Base-by-base conservation (phyloP, 495 filamentous ascomycete species). In the Lophium mytilinum region DNA sequence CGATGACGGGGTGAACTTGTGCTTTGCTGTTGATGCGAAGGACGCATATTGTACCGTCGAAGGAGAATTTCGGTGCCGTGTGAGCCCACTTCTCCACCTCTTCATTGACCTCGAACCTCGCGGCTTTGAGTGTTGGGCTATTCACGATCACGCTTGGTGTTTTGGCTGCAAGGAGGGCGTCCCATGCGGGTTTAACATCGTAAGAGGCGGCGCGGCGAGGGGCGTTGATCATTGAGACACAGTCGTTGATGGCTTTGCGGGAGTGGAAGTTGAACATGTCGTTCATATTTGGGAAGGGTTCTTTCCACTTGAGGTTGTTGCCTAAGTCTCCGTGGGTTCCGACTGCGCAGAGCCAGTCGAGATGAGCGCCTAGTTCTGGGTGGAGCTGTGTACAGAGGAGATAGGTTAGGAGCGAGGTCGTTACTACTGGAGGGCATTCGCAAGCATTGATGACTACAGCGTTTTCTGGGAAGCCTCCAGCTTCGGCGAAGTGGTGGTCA, bases 321-420 rank as follows among this genome's bases (percentile, higher is more conserved):
- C 80, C 80, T 3, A 84, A 68, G 54, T 84, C 81, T n/a, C 78
- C 80, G 55, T 82, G 78, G 0, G 80, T 82, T 1, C 81, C 81
- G 52, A 83, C 75, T 3, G 70, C 71, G 53, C 76, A 80, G 0
- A 83, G 63, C 71, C 78, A 82, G 24, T 69, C 78, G 57, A 79
- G 79, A 18, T 66, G 63, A 10, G 62, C 61, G 11, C 60, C 61
- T 9, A 83, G 73, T 15, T 69, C 62, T 9, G 67, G 66, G 55
- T 81, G 72, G 10, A 84, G 67, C 1, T 68, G 63, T 18, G 68
- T 66, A 60, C 82, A 84, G 12, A 84, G 73, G 17, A 77, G 69
- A 60, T 81, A 83, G 0, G 82, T 80, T 3, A 84, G 68, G 0
- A 84, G 64, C 10, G 81, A 70, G 30, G 75, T 76, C 0, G 82